Conservation (phyloP, 129 eudicot genomes). For the Escallonia herrerae region DNA sequence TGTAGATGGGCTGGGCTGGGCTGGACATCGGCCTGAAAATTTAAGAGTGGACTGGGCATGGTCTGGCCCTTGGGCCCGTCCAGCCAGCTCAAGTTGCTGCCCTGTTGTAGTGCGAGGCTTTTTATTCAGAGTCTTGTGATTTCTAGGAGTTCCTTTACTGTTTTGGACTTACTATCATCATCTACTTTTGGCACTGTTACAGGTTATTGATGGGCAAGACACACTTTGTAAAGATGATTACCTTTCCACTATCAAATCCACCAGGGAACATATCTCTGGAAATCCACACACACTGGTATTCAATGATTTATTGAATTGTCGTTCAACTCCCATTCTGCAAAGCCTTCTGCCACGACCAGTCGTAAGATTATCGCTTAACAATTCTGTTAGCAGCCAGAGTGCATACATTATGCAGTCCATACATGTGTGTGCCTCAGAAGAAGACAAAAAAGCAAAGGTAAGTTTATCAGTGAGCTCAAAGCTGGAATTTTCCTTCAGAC, state of each 20-base stretch:
- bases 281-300: slow-evolving; percentile 58
- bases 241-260: slow-evolving; percentile 33
- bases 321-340: slow-evolving; percentile 25
- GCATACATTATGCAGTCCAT: slow-evolving; percentile 10
- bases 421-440: slow-evolving; percentile 12
- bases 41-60: no score
- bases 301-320: slow-evolving; percentile 27
- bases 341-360: slow-evolving; percentile 35
- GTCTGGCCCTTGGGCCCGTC: no score
- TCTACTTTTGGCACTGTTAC: slow-evolving; percentile 6
- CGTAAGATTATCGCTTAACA: slow-evolving; percentile 29
- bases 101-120: no score
- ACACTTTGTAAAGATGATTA: slow-evolving; percentile 29
- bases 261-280: slow-evolving; percentile 41
- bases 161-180: neutral
- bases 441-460: slow-evolving; percentile 20
- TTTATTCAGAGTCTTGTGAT: no score
- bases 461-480: neutral
- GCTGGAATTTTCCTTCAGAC: neutral
- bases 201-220: slow-evolving; percentile 74
- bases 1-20: no score
- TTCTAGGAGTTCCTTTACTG: no score
- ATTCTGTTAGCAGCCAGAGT: slow-evolving; percentile 14
- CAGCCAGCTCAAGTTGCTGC: no score
- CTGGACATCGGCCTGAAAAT: no score